Conservation (phyloP, 2,329 filamentous ascomycete species). For the Hypomyces rosellus region DNA sequence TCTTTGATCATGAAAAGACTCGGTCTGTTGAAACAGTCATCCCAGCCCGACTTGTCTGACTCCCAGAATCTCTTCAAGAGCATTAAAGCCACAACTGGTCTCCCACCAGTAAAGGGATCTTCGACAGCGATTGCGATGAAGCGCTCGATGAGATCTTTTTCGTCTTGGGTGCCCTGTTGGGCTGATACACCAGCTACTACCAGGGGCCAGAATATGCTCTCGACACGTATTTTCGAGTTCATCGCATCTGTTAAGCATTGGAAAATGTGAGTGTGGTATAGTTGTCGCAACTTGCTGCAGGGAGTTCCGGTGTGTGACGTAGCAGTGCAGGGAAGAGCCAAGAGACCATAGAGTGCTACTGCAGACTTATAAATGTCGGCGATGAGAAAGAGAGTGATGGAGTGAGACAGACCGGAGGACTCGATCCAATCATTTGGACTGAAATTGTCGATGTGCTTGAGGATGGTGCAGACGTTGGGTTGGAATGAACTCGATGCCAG, state of each 20-base stretch:
- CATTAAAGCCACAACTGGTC: not conserved
- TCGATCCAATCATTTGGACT: not conserved
- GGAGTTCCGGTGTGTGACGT: not conserved
- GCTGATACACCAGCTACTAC: conserved; percentile 7
- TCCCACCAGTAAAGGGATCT: conserved; percentile 6
- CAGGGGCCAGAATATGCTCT: conserved; percentile 8
- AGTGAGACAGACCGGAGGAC: not conserved
- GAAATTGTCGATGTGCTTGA: conserved; percentile 3
- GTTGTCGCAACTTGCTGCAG: not conserved
- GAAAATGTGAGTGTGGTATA: conserved; percentile 5
- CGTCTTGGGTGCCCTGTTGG: not conserved
- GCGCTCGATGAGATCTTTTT: conserved; percentile 1
- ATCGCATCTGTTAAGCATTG: conserved; percentile 1
- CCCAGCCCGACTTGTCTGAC: conserved; percentile 8
- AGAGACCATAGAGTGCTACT: conserved; percentile 3
- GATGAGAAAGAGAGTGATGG: not conserved
- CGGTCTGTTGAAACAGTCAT: conserved; percentile 9
- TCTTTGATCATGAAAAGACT: no score
- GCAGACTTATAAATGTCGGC: conserved; percentile 8
- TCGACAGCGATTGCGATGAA: conserved; percentile 3
- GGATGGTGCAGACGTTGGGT: not conserved
- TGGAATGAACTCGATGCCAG: not conserved
- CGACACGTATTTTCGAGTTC: conserved; percentile 1
- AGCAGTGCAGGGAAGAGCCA: conserved; percentile 2
- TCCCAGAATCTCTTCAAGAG: conserved; percentile 8